Base-by-base conservation (phyloP, 2,329 filamentous ascomycete species). In the Piedraia hortae region DNA sequence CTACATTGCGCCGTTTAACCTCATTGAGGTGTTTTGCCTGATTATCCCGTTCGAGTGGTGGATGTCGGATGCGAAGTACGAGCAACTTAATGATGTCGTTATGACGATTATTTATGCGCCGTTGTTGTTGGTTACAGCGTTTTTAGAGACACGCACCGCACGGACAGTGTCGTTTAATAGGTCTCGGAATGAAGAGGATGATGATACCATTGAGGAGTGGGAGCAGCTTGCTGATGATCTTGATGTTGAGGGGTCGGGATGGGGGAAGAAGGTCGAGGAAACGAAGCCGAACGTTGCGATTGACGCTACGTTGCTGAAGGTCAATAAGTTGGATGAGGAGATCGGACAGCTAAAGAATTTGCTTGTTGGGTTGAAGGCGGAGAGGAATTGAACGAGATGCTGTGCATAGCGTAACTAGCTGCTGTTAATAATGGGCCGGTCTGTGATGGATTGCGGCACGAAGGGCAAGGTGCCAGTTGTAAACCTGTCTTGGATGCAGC, bases 1-100 rank as follows among this genome's bases (percentile, higher is more conserved):
- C 24, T 97, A 85, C 47, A 90, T 97, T 37, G 68, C 85, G 1
- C 85, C 85, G 0, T 73, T 97, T 47, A 97, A 97, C 43, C 56
- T 97, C 2, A 60, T 97, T 28, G 85, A 97, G 43, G 66, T 93
- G 10, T 54, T 90, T 28, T 52, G 62, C 28, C 59, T 91, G 3
- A 60, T 72, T 17, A 39, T 88, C 0, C 74, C 74, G 1, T 68
- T 89, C 23, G 85, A 93, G 51, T 97, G 85, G 85, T 97, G 82
- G 85, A 58, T 97, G 54, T 50, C 62, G n/a, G 61, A 62, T 29
- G 36, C 52, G 4, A 45, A 45, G 2, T 97, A 93, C 42, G 70
- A 80, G 33, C 58, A 59, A 15, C 48, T 93, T 24, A 97, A 97
- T 44, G 74, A 93, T 43, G 56, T 63, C 24, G 65, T 93, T 36